Conservation (phyloP, 164 flowering plant species). For the Piper betle region DNA sequence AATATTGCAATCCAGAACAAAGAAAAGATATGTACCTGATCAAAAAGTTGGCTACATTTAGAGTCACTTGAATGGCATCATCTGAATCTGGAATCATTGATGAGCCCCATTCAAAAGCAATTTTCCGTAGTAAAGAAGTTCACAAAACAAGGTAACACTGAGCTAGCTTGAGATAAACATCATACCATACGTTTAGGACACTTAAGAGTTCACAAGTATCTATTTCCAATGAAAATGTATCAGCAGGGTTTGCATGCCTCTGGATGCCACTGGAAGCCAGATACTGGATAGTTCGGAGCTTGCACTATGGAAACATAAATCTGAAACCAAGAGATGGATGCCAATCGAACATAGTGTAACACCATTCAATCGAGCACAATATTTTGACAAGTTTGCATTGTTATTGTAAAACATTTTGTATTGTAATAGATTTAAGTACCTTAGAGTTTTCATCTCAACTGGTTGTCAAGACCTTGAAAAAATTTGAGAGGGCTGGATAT, state of each 20-base stretch:
- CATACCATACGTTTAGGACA: too few relatives aligned
- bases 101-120: slow-evolving; percentile 92
- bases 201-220: too few relatives aligned
- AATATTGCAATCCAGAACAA: background rate
- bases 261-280: slow-evolving; percentile 98
- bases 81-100: slow-evolving; percentile 88
- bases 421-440: too few relatives aligned
- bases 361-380: too few relatives aligned
- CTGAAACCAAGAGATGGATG: slow-evolving; percentile 19
- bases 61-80: slow-evolving; percentile 86
- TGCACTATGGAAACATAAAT: slow-evolving; percentile 83
- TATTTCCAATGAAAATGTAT: background rate
- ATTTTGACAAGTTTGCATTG: too few relatives aligned
- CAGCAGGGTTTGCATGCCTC: slow-evolving; percentile 42
- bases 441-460: slow-evolving; percentile 50
- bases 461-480: slow-evolving; percentile 76
- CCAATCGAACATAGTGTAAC: too few relatives aligned
- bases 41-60: slow-evolving; percentile 70
- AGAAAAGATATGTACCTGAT: slow-evolving; percentile 36
- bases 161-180: too few relatives aligned
- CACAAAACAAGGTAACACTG: too few relatives aligned
- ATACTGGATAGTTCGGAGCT: slow-evolving; percentile 61
- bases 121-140: slow-evolving; percentile 80
- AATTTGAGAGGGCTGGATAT: slow-evolving; percentile 33
- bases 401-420: too few relatives aligned